A percentile compares a stretch with the other conserved stretches of the same genome.
phyloP scores from a whole-genome alignment of 2,329 filamentous ascomycete species.

The Trichoderma harzianum region DNA sequence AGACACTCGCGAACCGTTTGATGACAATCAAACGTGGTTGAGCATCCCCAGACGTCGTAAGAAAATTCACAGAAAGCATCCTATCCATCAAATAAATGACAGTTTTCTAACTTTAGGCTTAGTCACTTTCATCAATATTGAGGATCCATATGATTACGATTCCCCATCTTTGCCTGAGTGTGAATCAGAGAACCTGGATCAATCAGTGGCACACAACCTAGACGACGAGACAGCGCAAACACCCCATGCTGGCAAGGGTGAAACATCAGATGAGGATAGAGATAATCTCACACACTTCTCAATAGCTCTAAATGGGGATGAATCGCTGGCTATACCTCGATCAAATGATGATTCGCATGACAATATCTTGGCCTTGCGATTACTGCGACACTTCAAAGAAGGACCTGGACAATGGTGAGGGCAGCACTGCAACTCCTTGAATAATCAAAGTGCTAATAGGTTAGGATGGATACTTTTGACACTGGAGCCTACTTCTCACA shows the following conservation, averaged over 20 bases:
- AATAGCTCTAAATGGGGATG: not conserved
- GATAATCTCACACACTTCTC: not conserved
- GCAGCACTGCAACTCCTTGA: too few species aligned
- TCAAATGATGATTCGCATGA: not conserved
- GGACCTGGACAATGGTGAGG: conserved; percentile 5
- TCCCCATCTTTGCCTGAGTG: not conserved
- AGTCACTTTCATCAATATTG: conserved; percentile 10
- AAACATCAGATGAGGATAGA: not conserved
- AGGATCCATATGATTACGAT: conserved; percentile 5
- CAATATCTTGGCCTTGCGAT: not conserved
- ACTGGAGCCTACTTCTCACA: conserved; percentile 9
- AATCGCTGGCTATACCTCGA: not conserved
- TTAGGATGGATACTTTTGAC: conserved; percentile 13
- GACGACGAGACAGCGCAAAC: not conserved
- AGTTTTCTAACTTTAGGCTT: not conserved
- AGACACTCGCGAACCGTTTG: not conserved
- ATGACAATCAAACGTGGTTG: not conserved
- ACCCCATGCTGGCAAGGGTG: not conserved
- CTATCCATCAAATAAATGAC: not conserved
- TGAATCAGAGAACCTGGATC: not conserved
- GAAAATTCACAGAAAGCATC: not conserved
- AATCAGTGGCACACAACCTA: not conserved
- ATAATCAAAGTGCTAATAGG: not conserved
- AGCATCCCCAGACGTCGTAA: not conserved
- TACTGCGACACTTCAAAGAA: conserved; percentile 9